Conservation (phyloP, 2,329 filamentous ascomycete genomes). For the Colletotrichum tanaceti region DNA sequence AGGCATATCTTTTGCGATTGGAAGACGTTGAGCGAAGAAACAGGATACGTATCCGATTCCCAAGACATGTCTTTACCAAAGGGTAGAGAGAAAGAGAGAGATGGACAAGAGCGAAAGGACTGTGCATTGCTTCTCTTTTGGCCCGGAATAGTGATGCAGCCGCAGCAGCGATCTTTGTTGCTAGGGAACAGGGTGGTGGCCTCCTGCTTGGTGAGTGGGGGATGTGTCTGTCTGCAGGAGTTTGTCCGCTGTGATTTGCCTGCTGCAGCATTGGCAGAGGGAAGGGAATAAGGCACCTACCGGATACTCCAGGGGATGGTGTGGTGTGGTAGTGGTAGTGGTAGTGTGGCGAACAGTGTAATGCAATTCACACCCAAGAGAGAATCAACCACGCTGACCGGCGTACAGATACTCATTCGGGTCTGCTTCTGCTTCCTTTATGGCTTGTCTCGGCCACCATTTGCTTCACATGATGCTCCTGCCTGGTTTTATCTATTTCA, state of each 20-base stretch:
- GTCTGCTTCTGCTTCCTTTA: slow-evolving; percentile 3
- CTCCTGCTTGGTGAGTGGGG: slow-evolving; percentile 26
- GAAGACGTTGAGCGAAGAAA: background rate
- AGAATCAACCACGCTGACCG: slow-evolving; percentile 10
- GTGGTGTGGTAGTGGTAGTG: slow-evolving; percentile 4
- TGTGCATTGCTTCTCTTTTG: slow-evolving; percentile 15
- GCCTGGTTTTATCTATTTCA: slow-evolving; percentile 16
- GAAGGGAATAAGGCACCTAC: too few relatives aligned
- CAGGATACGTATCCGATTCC: background rate
- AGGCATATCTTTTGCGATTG: too few relatives aligned
- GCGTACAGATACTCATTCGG: background rate
- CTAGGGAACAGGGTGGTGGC: slow-evolving; percentile 38
- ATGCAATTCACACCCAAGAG: slow-evolving; percentile 10
- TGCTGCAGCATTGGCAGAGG: background rate
- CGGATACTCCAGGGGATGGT: background rate
- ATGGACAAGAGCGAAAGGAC: background rate
- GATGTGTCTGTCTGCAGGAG: background rate
- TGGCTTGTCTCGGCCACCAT: slow-evolving; percentile 21
- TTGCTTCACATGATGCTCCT: background rate
- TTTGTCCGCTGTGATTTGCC: slow-evolving; percentile 9
- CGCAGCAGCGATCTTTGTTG: slow-evolving; percentile 38
- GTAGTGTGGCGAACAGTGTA: background rate
- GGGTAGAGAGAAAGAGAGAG: background rate
- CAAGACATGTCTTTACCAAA: background rate
- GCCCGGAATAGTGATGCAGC: slow-evolving; percentile 21